Evolutionary conservation across 495 filamentous ascomycete species (phyloP).

Genomic region (Podospora bellae-mahoneyi): DNA sequence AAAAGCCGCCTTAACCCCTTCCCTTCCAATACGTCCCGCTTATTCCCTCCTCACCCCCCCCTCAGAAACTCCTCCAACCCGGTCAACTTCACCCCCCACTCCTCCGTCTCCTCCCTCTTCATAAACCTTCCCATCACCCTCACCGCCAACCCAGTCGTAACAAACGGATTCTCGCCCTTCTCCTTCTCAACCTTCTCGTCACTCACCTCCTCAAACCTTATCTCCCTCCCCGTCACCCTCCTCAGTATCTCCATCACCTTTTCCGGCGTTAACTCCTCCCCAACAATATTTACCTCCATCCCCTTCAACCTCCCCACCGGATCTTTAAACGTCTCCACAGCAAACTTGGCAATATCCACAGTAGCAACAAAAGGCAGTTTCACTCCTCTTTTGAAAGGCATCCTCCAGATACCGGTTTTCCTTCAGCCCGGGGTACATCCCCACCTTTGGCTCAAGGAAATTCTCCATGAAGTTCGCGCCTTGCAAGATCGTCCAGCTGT

Average conservation of each 20-base stretch:
- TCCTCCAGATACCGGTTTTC: constrained; percentile 33
- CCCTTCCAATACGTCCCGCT: constrained; percentile 23
- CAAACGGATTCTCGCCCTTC: constrained; percentile 27
- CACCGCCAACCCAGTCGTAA: constrained; percentile 18
- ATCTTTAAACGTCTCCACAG: constrained; percentile 41
- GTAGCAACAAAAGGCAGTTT: constrained; percentile 43
- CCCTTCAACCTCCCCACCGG: constrained; percentile 36
- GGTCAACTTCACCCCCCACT: constrained; percentile 30
- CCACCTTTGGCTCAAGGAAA: constrained; percentile 36
- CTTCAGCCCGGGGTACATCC: constrained; percentile 38
- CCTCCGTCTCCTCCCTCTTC: constrained; percentile 36
- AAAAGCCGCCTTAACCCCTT: neutral
- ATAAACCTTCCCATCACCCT: constrained; percentile 34
- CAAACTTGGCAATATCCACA: constrained; percentile 49
- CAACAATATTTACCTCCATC: constrained; percentile 39
- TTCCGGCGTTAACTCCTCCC: constrained; percentile 36
- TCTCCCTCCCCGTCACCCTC: constrained; percentile 31
- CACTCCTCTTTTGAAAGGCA: constrained; percentile 25
- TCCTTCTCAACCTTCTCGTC: constrained; percentile 40
- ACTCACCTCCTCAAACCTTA: constrained; percentile 36
- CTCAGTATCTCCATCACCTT: constrained; percentile 34
- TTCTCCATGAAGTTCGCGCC: constrained; percentile 53
- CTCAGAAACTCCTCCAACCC: constrained; percentile 41
- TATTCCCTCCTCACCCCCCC: constrained; percentile 37
- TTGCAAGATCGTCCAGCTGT: constrained; percentile 43